Evolutionary conservation across 1,284 basidiomycete species (phyloP), one percentile per base, ranked within the genome.

Genomic region (Microbotryum lychnidis-dioicae): DNA sequence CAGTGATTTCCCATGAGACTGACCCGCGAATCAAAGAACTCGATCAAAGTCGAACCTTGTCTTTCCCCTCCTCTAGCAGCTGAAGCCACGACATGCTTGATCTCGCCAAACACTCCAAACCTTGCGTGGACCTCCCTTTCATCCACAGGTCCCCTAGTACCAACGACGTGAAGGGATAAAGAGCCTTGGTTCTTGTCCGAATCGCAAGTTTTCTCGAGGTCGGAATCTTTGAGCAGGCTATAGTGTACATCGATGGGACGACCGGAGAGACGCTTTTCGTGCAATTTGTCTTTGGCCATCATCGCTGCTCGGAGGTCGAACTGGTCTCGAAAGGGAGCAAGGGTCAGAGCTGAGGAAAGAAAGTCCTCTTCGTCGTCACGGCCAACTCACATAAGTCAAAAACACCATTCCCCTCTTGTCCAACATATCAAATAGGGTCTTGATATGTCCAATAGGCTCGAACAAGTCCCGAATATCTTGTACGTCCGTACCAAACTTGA

Each of bases 201-300:
- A 59, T 91, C 88, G 57, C 83, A 84, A 33, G 85, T 83, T 70
- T 83, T 76, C 37, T 77, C 82, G 58, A 79, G 74, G 60, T 97
- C 91, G 69, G 89, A 70, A 33, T 77, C 90, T 64, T 89, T 86
- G 5, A 94, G 94, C 46, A 98, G 78, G 31, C 90, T 93, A 77
- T 92, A 98, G 75, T 98, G 94, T 0, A 98, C 93, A 78, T 98
- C 94, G 74, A 97, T 94, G 87, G 62, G 57, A 69, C 92, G 82
- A 12, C 87, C 86, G 65, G 84, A 85, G 54, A 96, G 86, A 73
- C 87, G 83, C 47, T 84, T 87, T 18, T 87, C 87, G 77, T 94
- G 91, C 62, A 97, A 78, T 45, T 84, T 83, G 60, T 92, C 89
- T 74, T 91, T 82, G 8, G 92, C 93, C 69, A 86, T 81, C 76